These are phyloP conservation scores for Teunomyces aglyptinius DNA, from an alignment of 805 yeast genomes.

Conservation along the genomic window DNA sequence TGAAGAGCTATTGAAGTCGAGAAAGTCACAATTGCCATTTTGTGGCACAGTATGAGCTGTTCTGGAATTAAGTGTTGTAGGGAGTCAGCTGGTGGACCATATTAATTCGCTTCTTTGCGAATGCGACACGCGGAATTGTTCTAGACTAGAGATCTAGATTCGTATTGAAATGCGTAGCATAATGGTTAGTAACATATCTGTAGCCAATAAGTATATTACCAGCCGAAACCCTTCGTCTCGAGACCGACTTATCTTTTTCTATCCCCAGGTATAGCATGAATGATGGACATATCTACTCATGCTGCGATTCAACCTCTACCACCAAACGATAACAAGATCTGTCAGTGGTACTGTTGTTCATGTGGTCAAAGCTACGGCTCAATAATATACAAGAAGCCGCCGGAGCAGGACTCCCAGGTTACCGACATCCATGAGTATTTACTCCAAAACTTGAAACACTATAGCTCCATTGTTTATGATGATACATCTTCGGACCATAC, in stretches of 20 bases:
- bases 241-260: neutral
- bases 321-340: slow-evolving; percentile 24
- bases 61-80: too few species aligned
- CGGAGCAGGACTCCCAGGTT: slow-evolving; percentile 1
- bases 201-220: slow-evolving; percentile 1
- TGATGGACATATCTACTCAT: slow-evolving; percentile 1
- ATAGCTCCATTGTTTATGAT: slow-evolving; percentile 21
- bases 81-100: neutral
- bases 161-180: neutral
- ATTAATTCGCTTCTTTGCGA: neutral
- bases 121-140: slow-evolving; percentile 1
- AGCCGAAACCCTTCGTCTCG: neutral
- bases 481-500: neutral
- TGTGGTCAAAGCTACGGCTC: slow-evolving; percentile 41
- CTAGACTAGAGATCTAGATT: slow-evolving; percentile 4
- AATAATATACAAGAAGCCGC: slow-evolving; percentile 13
- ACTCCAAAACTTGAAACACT: slow-evolving; percentile 20
- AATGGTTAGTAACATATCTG: neutral
- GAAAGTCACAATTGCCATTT: neutral
- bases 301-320: neutral
- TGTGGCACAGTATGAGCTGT: too few species aligned
- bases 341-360: slow-evolving; percentile 44
- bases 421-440: slow-evolving; percentile 7
- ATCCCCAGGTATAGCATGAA: neutral
- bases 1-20: neutral